phyloP scores from a whole-genome alignment of 2,329 filamentous ascomycete genomes.

The Nemania sp. region DNA sequence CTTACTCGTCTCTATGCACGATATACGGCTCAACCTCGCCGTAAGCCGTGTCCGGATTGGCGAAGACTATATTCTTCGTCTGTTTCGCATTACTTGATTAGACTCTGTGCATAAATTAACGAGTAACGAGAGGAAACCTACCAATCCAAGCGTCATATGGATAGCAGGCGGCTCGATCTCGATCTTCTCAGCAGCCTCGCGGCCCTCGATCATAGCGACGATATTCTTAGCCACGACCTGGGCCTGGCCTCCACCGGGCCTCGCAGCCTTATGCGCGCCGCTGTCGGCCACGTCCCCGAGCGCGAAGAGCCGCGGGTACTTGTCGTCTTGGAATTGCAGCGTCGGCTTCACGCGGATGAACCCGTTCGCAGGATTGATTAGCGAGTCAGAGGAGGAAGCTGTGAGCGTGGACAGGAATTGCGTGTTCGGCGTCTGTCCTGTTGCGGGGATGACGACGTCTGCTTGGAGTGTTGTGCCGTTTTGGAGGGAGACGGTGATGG shows the following conservation, averaged over 20 bases:
- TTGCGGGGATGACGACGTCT: constrained; percentile 51
- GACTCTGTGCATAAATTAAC: background rate
- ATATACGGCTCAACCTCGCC: constrained; percentile 36
- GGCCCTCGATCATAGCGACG: constrained; percentile 43
- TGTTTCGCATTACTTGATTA: constrained; percentile 5
- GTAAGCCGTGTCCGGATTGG: constrained; percentile 36
- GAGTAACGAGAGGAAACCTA: constrained; percentile 19
- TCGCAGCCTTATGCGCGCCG: constrained; percentile 47
- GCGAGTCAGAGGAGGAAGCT: constrained; percentile 21
- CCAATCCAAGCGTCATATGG: constrained; percentile 46
- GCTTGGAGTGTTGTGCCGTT: constrained; percentile 41
- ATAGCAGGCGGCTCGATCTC: constrained; percentile 42
- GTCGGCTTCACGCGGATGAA: constrained; percentile 49
- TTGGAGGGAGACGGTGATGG: constrained; percentile 38
- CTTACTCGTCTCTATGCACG: constrained; percentile 40
- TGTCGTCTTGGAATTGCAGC: constrained; percentile 47
- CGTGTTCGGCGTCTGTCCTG: constrained; percentile 53
- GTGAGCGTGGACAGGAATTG: constrained; percentile 41
- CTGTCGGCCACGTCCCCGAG: constrained; percentile 56
- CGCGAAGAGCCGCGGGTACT: constrained; percentile 51
- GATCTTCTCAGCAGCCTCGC: constrained; percentile 35
- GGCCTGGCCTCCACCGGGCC: constrained; percentile 50
- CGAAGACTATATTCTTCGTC: constrained; percentile 40
- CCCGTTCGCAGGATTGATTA: constrained; percentile 38
- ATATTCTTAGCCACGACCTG: constrained; percentile 51